Base-by-base conservation (phyloP, 2,329 filamentous ascomycete species). In the Sporothrix humicola region DNA sequence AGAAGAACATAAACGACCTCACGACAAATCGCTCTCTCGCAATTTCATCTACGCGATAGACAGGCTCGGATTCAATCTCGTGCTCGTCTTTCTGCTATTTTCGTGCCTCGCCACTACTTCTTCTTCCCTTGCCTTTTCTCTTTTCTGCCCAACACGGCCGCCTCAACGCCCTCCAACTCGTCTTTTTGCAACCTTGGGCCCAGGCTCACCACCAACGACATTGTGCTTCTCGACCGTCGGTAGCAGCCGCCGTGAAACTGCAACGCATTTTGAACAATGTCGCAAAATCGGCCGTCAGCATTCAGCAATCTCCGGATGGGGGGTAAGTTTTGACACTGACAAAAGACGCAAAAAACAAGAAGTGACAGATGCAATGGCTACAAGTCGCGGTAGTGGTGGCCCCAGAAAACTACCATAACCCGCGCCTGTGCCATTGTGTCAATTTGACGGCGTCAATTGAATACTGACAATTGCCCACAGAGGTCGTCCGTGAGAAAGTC, bases 401-500 rank as follows among this genome's bases (percentile, higher is more conserved):
- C 17, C 26, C 31, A 26, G 10, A 26, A 26, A 37, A 26, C 56
- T 17, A 26, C 26, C 26, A 15, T n/a, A 59, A 15, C 42, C 61
- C 37, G 37, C 61, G 61, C 48, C 42, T 66, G 61, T 48, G 20
- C 9, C 15, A 15, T 66, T 10, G 17, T 10, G 9, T 56, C 20
- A 7, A 7, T 65, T 10, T 66, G 42, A 3, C 7, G 42, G 23
- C 17, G 42, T 20, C 52, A 66, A 66, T 59, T 9, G 23, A 37
- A 20, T 63, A 20, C 69, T 74, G 23, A 61, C 54, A 13, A 37
- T 71, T 31, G 50, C 71, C 72, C 78, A 68, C 81, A 98, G 96
- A 99, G 88, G 93, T 98, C 77, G 94, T 99, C 82, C 94, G 94
- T 82, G 96, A 99, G 85, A 98, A 97, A 86, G 96, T 99, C 78